Evolutionary conservation across 2,329 filamentous ascomycete genomes (phyloP), one percentile per base, ranked within the genome.

Genomic region (Curvularia verruculosa): DNA sequence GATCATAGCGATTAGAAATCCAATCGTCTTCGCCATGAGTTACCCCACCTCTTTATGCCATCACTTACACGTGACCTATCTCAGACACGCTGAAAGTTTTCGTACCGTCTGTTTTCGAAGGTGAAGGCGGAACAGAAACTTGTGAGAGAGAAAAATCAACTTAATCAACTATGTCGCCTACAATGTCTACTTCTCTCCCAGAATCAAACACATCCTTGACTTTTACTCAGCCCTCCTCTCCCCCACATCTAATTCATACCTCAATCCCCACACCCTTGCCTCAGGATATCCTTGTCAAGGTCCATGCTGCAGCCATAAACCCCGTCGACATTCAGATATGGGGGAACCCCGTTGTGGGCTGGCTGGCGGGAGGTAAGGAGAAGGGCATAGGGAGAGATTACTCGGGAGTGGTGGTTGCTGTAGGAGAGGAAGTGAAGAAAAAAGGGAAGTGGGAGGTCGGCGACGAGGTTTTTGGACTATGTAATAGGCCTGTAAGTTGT

Each of bases 271-370:
- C 47, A 2, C 63, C 56, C 2, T 54, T 36, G 2, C 56, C 68
- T 1, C 54, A 64, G 8, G 60, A 70, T 24, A 18, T 82, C 28
- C 61, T 80, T 28, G 64, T 82, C 54, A 76, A 73, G 48, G 67
- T 79, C n/a, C 73, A 77, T 52, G 78, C 80, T 52, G 78, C 76
- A 3, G 79, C 77, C 13, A 78, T 83, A 54, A 82, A 82, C 58
- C 78, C 79, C 4, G 79, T 79, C 29, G 77, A 78, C 52, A 51
- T 71, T 62, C 52, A 73, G 75, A 45, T 71, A 72, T 59, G 77
- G 80, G 60, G 64, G 62, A 60, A 66, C 60, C 48, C 71, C 57
- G 4, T 79, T 55, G 43, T 73, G 1, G 70, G 70, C 18, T 66
- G 56, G 50, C 52, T 71, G 15, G 64, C 63, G 5, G 65, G 69